Conservation (phyloP, 31 red algal genomes). For the Pterothamnion heteromorphum region DNA sequence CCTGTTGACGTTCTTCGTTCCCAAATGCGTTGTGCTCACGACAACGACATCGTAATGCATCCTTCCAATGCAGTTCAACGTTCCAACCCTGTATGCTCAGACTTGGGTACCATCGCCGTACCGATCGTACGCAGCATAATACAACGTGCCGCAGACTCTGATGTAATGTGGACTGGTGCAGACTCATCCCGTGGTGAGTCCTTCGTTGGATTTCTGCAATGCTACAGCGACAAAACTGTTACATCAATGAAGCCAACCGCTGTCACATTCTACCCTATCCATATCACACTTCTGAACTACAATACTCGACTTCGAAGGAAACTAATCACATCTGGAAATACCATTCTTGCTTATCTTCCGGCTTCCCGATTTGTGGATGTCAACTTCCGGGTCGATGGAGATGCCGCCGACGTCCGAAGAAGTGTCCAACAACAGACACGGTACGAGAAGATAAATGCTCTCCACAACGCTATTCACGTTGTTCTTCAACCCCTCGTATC, state of each 20-base stretch:
- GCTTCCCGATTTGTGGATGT: too few relatives aligned
- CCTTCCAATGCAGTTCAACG: too few relatives aligned
- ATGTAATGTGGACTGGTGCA: neutral
- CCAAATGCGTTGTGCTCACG: neutral
- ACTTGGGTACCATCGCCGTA: neutral
- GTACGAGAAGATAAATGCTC: too few relatives aligned
- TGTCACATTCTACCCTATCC: neutral
- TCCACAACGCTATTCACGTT: too few relatives aligned
- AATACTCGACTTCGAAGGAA: too few relatives aligned
- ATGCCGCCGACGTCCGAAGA: too few relatives aligned
- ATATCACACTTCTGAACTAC: constrained; percentile 44
- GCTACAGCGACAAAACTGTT: constrained; percentile 13
- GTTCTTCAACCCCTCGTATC: too few relatives aligned
- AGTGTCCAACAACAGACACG: too few relatives aligned
- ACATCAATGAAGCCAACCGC: neutral
- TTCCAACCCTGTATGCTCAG: neutral
- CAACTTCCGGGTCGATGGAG: too few relatives aligned
- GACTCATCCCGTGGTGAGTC: neutral
- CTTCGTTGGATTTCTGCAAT: constrained; percentile 6
- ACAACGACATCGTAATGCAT: constrained; percentile 9
- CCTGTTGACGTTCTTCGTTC: neutral
- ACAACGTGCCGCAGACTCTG: neutral
- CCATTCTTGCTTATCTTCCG: too few relatives aligned
- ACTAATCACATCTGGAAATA: too few relatives aligned
- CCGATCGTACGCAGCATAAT: neutral